phyloP scores from a whole-genome alignment of 495 filamentous ascomycete genomes.

The Aspergillus nidulans region DNA sequence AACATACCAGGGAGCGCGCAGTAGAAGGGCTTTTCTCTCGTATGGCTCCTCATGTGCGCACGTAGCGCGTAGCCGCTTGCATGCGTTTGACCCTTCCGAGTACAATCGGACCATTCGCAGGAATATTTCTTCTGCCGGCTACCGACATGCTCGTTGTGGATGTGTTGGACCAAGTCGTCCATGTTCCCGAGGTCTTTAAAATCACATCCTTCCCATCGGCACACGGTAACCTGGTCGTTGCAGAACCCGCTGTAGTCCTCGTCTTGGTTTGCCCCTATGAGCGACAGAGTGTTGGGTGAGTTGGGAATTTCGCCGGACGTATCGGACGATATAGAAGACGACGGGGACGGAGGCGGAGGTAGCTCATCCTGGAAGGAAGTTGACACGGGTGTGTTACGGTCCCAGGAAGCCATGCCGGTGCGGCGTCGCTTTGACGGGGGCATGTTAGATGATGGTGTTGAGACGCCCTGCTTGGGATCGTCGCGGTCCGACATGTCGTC shows the following conservation, averaged over 20 bases:
- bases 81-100: constrained; percentile 80
- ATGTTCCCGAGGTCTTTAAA: constrained; percentile 83
- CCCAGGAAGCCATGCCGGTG: constrained; percentile 45
- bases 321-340: constrained; percentile 73
- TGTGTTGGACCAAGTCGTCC: constrained; percentile 88
- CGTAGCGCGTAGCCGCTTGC: constrained; percentile 92
- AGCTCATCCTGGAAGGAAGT: constrained; percentile 35
- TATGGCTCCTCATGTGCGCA: constrained; percentile 97
- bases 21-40: constrained; percentile 96
- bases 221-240: constrained; percentile 80
- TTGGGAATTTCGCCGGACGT: constrained; percentile 72
- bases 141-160: constrained; percentile 90
- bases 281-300: constrained; percentile 38
- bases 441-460: constrained; percentile 40
- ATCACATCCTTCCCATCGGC: constrained; percentile 82
- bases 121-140: constrained; percentile 78
- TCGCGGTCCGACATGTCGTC: constrained; percentile 47
- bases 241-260: constrained; percentile 73
- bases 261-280: constrained; percentile 56
- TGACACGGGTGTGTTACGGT: constrained; percentile 47
- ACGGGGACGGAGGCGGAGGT: constrained; percentile 36
- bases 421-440: constrained; percentile 51
- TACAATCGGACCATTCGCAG: constrained; percentile 92
- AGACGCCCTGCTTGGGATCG: constrained; percentile 43
- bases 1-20: constrained; percentile 82